Percentiles rank a stretch among this genome's conserved stretches.
These are phyloP conservation scores for Lepidium didymum DNA, from an alignment of 345 rosid genomes.

Conservation along the genomic window DNA sequence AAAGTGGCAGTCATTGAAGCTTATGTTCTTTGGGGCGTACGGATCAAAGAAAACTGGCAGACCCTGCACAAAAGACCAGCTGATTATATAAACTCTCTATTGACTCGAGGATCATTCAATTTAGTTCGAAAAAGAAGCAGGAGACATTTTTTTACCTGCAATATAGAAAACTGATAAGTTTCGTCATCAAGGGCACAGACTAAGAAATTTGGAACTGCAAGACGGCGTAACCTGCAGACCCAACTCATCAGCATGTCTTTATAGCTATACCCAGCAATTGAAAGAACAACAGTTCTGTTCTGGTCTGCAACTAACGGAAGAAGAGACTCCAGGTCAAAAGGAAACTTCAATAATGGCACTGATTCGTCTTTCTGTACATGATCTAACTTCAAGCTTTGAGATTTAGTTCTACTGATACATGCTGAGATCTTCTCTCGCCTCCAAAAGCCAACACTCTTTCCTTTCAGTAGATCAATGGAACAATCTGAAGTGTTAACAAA, in stretches of 20 bases:
- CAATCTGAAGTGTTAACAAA: slow-evolving; percentile 33
- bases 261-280: slow-evolving; percentile 87
- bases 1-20: slow-evolving; percentile 87
- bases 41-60: slow-evolving; percentile 79
- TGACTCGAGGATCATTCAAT: background rate
- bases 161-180: slow-evolving; percentile 61
- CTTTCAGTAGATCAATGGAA: slow-evolving; percentile 1
- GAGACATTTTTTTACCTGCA: slow-evolving; percentile 49
- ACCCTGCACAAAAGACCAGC: slow-evolving; percentile 41
- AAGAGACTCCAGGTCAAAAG: slow-evolving; percentile 62
- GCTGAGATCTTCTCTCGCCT: slow-evolving; percentile 39
- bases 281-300: slow-evolving; percentile 64
- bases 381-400: slow-evolving; percentile 22
- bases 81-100: background rate
- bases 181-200: slow-evolving; percentile 84
- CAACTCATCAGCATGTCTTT: slow-evolving; percentile 97
- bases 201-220: slow-evolving; percentile 59
- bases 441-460: slow-evolving; percentile 27
- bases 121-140: background rate
- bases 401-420: slow-evolving; percentile 36
- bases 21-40: slow-evolving; percentile 61
- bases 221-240: slow-evolving; percentile 83
- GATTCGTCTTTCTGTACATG: slow-evolving; percentile 34
- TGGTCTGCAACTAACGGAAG: slow-evolving; percentile 57
- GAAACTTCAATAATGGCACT: slow-evolving; percentile 28